These are phyloP conservation scores for Tetrapisispora taiwanensis DNA, from an alignment of 805 yeast genomes.

Conservation along the genomic window DNA sequence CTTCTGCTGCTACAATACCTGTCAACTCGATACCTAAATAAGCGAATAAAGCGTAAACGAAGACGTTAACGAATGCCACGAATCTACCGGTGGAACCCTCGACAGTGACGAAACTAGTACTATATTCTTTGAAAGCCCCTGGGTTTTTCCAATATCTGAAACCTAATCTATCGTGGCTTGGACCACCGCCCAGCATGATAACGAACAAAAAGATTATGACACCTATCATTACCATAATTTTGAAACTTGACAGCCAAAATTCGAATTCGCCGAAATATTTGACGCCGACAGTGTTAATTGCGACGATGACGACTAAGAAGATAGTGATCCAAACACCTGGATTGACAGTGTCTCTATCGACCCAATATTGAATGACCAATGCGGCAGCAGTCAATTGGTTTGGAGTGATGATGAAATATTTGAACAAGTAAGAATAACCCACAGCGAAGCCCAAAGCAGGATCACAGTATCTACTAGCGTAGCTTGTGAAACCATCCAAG, in stretches of 20 bases:
- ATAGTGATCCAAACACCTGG: slow-evolving; percentile 39
- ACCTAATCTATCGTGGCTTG: slow-evolving; percentile 62
- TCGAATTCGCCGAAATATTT: slow-evolving; percentile 39
- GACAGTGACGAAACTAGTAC: slow-evolving; percentile 28
- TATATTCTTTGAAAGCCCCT: slow-evolving; percentile 46
- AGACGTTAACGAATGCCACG: slow-evolving; percentile 50
- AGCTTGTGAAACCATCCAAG: slow-evolving; percentile 56
- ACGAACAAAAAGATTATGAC: slow-evolving; percentile 52
- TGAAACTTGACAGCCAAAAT: slow-evolving; percentile 46
- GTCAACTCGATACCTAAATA: slow-evolving; percentile 61
- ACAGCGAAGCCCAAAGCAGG: slow-evolving; percentile 38
- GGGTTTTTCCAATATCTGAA: slow-evolving; percentile 63
- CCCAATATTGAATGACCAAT: slow-evolving; percentile 39
- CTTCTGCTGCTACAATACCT: slow-evolving; percentile 68
- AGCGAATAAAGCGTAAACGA: slow-evolving; percentile 60
- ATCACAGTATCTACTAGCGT: slow-evolving; percentile 41
- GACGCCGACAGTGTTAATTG: slow-evolving; percentile 31
- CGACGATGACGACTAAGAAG: slow-evolving; percentile 30
- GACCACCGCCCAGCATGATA: slow-evolving; percentile 71
- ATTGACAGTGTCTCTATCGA: slow-evolving; percentile 30
- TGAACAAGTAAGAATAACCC: slow-evolving; percentile 37
- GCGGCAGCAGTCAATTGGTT: slow-evolving; percentile 39
- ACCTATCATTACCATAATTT: slow-evolving; percentile 57
- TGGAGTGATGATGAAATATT: slow-evolving; percentile 41
- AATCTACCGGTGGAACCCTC: slow-evolving; percentile 44